A percentile compares a stretch with the other conserved stretches of the same genome.
phyloP scores from a whole-genome alignment of 495 filamentous ascomycete species.

The Aspergillus incahuasiensis region DNA sequence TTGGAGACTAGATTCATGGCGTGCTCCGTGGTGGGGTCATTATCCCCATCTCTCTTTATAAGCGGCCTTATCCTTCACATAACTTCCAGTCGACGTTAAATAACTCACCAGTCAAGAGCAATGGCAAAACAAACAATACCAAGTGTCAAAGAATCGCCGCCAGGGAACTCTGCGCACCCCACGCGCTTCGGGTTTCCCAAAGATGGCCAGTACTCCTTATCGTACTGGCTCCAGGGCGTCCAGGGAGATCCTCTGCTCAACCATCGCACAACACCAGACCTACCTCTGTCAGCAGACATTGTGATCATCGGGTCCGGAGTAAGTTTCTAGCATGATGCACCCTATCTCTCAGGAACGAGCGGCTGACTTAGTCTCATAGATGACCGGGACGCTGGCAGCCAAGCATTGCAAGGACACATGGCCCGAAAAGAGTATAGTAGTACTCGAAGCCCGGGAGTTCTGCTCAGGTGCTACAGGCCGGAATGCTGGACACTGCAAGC shows the following conservation, averaged over 20 bases:
- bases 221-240: slow-evolving; percentile 2
- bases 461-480: slow-evolving; percentile 9
- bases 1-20: too few relatives aligned
- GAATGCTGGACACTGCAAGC: slow-evolving; percentile 9
- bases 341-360: background rate
- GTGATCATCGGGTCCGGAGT: slow-evolving; percentile 1
- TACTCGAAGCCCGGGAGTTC: slow-evolving; percentile 4
- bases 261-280: background rate
- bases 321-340: background rate
- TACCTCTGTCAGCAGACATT: background rate
- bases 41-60: too few relatives aligned
- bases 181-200: background rate
- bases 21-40: too few relatives aligned
- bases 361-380: background rate
- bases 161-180: background rate
- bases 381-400: background rate
- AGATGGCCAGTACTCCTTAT: background rate
- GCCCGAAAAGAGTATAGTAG: background rate
- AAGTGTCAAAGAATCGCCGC: background rate
- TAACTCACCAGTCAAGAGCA: background rate
- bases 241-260: background rate
- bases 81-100: background rate
- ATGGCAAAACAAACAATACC: background rate
- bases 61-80: background rate
- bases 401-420: background rate